Evolutionary conservation across 495 filamentous ascomycete species (phyloP), one percentile per base, ranked within the genome.

Genomic region (Sordaria brevicollis): DNA sequence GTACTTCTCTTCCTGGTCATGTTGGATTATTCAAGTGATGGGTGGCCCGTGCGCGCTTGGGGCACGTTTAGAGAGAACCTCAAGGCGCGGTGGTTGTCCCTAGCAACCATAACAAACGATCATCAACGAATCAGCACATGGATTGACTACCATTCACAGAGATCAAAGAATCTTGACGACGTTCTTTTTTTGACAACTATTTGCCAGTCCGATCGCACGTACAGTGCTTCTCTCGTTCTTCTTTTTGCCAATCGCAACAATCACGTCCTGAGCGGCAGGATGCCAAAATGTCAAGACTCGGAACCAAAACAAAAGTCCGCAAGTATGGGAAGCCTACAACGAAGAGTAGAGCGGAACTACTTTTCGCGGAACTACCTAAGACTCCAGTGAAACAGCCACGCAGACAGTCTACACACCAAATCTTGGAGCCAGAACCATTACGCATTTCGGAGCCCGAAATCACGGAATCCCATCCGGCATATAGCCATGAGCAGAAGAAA

Each of bases 301-400:
- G 80, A 31, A 77, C 75, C 35, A 71, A 77, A 49, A 71, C 73
- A 7, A 76, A 76, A 35, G 66, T 77, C 15, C 79, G 82, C 8
- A 82, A 79, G 75, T 84, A 85, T 72, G 83, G 83, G 43, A 83
- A 80, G 67, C 75, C 77, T 35, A 70, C 69, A 35, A 81, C 71
- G 36, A 81, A 79, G 33, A 75, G 77, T 29, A 81, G 70, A 36
- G 73, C 76, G 37, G 75, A 81, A 13, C 75, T 78, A 54, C 72
- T 81, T 65, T 84, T 85, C 69, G 78, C 77, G n/a, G 81, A 82
- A 65, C 70, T 85, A 29, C 81, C 81, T 7, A 76, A 73, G 49
- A 81, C 75, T 8, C 82, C 82, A 6, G 70, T 75, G 34, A 75
- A 75, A 25, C 66, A 70, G 37, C 68, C 67, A 49, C 13, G 25